phyloP scores from a whole-genome alignment of 2,329 filamentous ascomycete species.

The Fusarium scirpi region DNA sequence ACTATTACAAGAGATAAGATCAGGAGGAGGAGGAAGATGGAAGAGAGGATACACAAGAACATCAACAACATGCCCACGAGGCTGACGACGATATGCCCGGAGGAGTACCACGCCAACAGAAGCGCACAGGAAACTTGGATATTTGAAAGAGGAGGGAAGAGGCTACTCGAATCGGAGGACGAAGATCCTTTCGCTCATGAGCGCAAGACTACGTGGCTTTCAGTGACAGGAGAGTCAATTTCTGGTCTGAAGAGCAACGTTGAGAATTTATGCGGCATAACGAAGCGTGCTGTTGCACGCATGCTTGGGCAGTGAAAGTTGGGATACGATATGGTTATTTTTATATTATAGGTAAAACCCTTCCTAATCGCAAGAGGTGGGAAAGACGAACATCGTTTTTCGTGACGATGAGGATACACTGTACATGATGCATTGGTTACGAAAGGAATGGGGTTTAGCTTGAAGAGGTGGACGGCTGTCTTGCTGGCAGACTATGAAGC shows the following conservation, averaged over 20 bases:
- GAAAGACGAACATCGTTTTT: constrained; percentile 1
- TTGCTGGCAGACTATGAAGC: constrained; percentile 41
- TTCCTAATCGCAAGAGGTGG: not conserved
- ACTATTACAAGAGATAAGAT: constrained; percentile 27
- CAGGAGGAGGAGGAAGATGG: constrained; percentile 14
- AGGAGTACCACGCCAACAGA: constrained; percentile 38
- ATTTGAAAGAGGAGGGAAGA: constrained; percentile 41
- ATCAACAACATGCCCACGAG: constrained; percentile 13
- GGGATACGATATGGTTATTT: constrained; percentile 4
- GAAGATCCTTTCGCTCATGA: constrained; percentile 11
- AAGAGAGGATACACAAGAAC: not conserved
- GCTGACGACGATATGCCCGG: constrained; percentile 28
- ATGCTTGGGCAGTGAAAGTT: constrained; percentile 30
- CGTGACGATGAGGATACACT: constrained; percentile 17
- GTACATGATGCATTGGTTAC: constrained; percentile 41
- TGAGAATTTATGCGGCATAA: constrained; percentile 26
- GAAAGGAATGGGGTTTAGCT: not conserved
- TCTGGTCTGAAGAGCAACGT: constrained; percentile 23
- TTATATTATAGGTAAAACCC: constrained; percentile 20
- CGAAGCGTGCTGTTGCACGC: constrained; percentile 34
- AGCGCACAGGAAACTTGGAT: constrained; percentile 40
- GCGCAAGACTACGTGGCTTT: constrained; percentile 21
- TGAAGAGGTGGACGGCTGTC: constrained; percentile 23
- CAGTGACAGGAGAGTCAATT: constrained; percentile 16
- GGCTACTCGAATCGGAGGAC: constrained; percentile 27